Conservation (phyloP, 176 grass and related monocot genomes). For the Triticum aestivum region IWGSC_CS_RefSeq_v2.1 NC_057797.1:80359606-80360105, state of each 20-base stretch:
- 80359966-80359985: too few species aligned
- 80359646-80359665: neutral
- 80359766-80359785: neutral
- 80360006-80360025: too few species aligned
- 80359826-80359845: neutral
- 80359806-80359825: neutral
- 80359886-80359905: neutral
- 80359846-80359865: neutral
- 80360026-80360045: too few species aligned
- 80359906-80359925: neutral
- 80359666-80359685: neutral
- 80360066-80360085: too few species aligned
- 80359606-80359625: neutral
- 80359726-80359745: neutral
- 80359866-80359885: neutral
- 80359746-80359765: neutral
- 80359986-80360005: too few species aligned
- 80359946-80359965: neutral
- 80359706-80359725: neutral
- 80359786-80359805: neutral
- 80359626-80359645: neutral
- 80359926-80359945: neutral
- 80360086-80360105: too few species aligned
- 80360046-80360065: too few species aligned
- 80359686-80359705: neutral